Evolutionary conservation across 2,329 filamentous ascomycete species (phyloP).

Genomic region (Cercospora berteroae): DNA sequence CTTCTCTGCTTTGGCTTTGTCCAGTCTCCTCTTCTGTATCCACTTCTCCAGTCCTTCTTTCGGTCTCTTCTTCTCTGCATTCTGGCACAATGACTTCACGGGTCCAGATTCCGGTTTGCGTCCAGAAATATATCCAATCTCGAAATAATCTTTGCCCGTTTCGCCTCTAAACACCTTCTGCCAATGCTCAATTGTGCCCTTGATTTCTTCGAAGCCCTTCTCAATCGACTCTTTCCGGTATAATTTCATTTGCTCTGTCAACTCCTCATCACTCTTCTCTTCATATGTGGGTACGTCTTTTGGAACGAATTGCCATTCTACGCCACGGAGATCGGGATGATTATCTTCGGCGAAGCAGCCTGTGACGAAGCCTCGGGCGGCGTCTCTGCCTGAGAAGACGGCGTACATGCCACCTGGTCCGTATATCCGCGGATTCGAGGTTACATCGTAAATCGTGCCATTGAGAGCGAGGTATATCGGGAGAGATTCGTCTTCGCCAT

Average conservation of each 20-base stretch:
- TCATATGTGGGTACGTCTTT: constrained; percentile 49
- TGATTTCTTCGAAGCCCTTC: constrained; percentile 63
- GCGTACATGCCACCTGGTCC: constrained; percentile 78
- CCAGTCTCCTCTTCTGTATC: constrained; percentile 17
- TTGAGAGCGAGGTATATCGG: constrained; percentile 92
- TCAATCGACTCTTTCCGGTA: constrained; percentile 61
- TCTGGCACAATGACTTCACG: constrained; percentile 41
- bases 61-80: constrained; percentile 66
- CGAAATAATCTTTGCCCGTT: constrained; percentile 72
- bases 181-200: constrained; percentile 74
- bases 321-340: constrained; percentile 79
- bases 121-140: constrained; percentile 71
- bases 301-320: constrained; percentile 77
- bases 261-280: constrained; percentile 26
- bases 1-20: constrained; percentile 11
- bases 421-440: constrained; percentile 54
- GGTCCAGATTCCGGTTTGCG: constrained; percentile 60
- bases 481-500: constrained; percentile 70
- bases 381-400: constrained; percentile 83
- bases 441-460: constrained; percentile 81
- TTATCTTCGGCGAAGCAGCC: constrained; percentile 87
- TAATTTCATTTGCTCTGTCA: constrained; percentile 29
- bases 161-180: constrained; percentile 68
- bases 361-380: constrained; percentile 84
- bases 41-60: constrained; percentile 32